Base-by-base conservation (phyloP, 768 basidiomycete species). In the Termitomyces sp. region DNA sequence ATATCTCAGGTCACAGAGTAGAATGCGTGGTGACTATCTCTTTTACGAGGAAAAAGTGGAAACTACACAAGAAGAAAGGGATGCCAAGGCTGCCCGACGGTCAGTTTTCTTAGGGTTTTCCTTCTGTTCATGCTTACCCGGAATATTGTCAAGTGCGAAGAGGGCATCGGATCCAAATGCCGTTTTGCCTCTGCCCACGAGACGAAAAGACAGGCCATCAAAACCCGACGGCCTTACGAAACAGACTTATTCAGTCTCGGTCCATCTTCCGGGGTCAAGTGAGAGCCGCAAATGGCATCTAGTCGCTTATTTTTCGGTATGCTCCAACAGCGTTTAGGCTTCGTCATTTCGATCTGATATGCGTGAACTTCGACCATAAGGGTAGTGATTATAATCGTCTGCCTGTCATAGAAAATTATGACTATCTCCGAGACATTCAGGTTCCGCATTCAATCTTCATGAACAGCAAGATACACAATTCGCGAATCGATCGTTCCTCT, bases 21-120 rank as follows among this genome's bases (percentile, higher is more conserved):
- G 90, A 58, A 92, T 92, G 90, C 78, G 88, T 26, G 89, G 86
- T 22, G 89, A 89, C 68, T 91, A 89, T 67, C 74, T 92, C 16
- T 91, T 90, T 71, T 92, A 92, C 62, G 90, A 91, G 67, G 89
- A 91, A 69, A 91, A 91, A 66, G 85, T 89, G 50, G 89, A 89
- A 64, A 87, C 86, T 0, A 91, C 88, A 1, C 84, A 86, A 59
- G 90, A 89, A 66, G 89, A 90, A 68, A 82, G 85, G 61, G 87
- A 89, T 61, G 83, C 86, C 0, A 91, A 91, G 64, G 89, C 89
- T 52, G 88, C 86, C n/a, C 76, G 89, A 62, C 79, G 89, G 88
- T 88, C 62, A 40, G 76, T 70, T 1, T 44, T 43, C 2, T 42
- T 59, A 10, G 12, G 1, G 14, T 33, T 32, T 33, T 10, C 20